Conservation (phyloP, 73 alveolate species). For the Paramecium sonneborni region DNA sequence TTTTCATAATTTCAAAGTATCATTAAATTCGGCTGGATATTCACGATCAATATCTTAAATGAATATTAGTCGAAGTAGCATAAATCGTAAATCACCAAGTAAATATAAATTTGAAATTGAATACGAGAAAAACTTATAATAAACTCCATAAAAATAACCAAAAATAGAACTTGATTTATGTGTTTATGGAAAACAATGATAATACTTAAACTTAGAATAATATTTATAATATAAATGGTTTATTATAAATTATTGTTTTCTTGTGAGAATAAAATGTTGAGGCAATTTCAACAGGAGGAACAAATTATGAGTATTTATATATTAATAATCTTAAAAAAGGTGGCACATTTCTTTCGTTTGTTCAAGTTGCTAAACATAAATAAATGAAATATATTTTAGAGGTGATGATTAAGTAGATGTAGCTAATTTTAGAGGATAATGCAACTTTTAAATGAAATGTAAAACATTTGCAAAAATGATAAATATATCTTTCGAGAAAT, state of each 20-base stretch:
- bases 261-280: constrained; percentile 15
- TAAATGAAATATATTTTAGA: constrained; percentile 5
- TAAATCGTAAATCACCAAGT: background rate
- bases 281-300: background rate
- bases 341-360: background rate
- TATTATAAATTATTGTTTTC: background rate
- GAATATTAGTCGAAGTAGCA: background rate
- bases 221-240: background rate
- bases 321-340: background rate
- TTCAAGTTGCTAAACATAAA: background rate
- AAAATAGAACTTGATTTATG: background rate
- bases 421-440: constrained; percentile 1
- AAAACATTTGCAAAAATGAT: background rate
- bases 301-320: background rate
- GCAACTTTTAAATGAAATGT: constrained; percentile 43
- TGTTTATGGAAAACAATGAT: background rate
- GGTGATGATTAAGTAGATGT: constrained; percentile 10
- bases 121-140: background rate
- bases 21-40: background rate
- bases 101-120: background rate
- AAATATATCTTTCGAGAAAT: constrained; percentile 5
- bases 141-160: background rate
- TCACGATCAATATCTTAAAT: background rate
- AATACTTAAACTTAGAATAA: background rate
- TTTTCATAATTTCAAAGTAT: background rate